Percentiles rank a stretch among this genome's conserved stretches.
Evolutionary conservation across 257 asterid genomes (phyloP).

Genomic region (Nicotiana attenuata): DNA sequence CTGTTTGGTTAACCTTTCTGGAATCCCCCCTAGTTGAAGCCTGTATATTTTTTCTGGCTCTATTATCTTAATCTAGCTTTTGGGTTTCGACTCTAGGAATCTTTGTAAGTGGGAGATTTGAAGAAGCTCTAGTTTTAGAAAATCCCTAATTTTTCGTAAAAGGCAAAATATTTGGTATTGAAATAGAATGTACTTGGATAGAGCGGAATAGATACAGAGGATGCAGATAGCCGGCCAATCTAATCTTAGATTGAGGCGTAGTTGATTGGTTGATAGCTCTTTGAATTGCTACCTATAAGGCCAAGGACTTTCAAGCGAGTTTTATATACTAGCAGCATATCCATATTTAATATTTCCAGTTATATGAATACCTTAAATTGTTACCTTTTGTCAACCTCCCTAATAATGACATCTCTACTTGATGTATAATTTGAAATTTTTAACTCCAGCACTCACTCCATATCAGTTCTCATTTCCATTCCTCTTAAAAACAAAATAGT

Average conservation of each 20-base stretch:
- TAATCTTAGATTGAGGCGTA: background rate
- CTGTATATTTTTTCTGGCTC: background rate
- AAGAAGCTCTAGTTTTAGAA: background rate
- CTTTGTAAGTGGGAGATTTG: background rate
- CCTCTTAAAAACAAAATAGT: background rate
- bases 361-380: background rate
- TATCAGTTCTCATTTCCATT: background rate
- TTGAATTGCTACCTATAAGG: background rate
- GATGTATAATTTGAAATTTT: background rate
- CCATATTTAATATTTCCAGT: background rate
- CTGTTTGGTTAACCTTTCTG: background rate
- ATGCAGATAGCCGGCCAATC: background rate
- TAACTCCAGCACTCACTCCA: background rate
- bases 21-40: background rate
- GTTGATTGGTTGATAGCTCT: background rate
- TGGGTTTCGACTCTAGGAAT: background rate
- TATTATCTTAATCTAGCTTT: background rate
- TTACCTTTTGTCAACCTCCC: background rate
- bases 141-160: background rate
- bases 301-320: background rate
- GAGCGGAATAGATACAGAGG: background rate
- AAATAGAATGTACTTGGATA: background rate
- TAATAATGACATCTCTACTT: background rate
- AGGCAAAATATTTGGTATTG: background rate
- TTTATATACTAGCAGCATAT: background rate